Evolutionary conservation across 2,329 filamentous ascomycete species (phyloP).

Genomic region (Chlorencoelia australis): DNA sequence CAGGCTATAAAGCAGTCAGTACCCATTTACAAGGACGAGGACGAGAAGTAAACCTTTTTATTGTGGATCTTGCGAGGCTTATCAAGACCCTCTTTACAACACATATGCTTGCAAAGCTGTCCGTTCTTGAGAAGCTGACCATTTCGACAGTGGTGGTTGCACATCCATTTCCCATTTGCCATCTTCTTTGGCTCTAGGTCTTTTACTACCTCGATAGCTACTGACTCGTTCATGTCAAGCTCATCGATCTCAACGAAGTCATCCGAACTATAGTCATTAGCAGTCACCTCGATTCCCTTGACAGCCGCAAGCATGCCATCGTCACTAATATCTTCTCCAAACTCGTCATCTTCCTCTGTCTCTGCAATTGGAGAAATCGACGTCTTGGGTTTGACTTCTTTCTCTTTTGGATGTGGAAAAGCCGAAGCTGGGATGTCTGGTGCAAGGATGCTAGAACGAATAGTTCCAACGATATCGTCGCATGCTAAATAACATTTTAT

Average conservation of each 20-base stretch:
- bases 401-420: conserved; percentile 20
- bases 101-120: conserved; percentile 55
- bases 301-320: conserved; percentile 32
- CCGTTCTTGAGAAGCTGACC: conserved; percentile 30
- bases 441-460: conserved; percentile 16
- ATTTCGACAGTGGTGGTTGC: conserved; percentile 56
- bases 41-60: too few relatives aligned
- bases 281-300: conserved; percentile 15
- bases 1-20: too few relatives aligned
- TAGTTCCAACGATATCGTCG: conserved; percentile 67
- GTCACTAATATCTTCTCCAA: conserved; percentile 30
- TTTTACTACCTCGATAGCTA: neutral
- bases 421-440: conserved; percentile 27
- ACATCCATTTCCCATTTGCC: conserved; percentile 62
- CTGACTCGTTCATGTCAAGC: neutral
- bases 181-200: conserved; percentile 39
- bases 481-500: conserved; percentile 68
- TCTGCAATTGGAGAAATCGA: neutral
- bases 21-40: too few relatives aligned
- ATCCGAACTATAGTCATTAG: conserved; percentile 29
- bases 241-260: conserved; percentile 46
- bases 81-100: conserved; percentile 61
- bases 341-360: conserved; percentile 19
- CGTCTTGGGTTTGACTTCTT: conserved; percentile 1
- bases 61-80: conserved; percentile 36